phyloP scores from a whole-genome alignment of 441 rosid genomes.

The Capsella rubella region DNA sequence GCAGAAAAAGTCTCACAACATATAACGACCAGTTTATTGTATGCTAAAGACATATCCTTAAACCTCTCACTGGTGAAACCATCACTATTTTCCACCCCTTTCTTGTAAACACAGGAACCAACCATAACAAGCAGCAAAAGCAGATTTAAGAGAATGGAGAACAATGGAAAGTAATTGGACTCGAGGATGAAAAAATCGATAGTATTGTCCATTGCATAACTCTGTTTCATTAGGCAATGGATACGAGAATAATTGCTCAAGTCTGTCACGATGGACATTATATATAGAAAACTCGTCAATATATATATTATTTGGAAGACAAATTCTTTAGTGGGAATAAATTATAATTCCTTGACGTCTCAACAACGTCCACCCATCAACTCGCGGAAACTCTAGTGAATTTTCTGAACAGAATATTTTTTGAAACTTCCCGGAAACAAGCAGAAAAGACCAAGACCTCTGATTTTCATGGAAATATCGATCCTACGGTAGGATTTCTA shows the following conservation, averaged over 20 bases:
- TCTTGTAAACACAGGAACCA: conserved; percentile 50
- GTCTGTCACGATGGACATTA: conserved; percentile 21
- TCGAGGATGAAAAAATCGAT: conserved; percentile 49
- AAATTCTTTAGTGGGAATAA: not conserved
- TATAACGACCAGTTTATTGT: conserved; percentile 55
- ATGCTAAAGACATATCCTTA: conserved; percentile 40
- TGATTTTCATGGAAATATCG: not conserved
- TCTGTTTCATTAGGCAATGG: conserved; percentile 27
- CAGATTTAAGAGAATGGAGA: conserved; percentile 63
- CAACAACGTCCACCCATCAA: conserved; percentile 8
- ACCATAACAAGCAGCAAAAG: conserved; percentile 57
- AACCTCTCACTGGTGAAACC: conserved; percentile 44
- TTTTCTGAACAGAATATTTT: not conserved
- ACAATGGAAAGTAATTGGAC: conserved; percentile 55
- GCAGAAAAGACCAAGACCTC: conserved; percentile 36
- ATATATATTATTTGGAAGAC: conserved; percentile 20
- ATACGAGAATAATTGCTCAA: conserved; percentile 16
- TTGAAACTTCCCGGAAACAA: conserved; percentile 23
- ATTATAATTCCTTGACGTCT: conserved; percentile 1
- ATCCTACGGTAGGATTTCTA: not conserved
- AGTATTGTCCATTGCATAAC: conserved; percentile 29
- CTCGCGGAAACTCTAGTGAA: conserved; percentile 7
- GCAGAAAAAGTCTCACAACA: conserved; percentile 59
- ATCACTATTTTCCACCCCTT: conserved; percentile 31
- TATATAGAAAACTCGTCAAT: conserved; percentile 35